phyloP scores from a whole-genome alignment of 305 asterid species.

The Fraxinus greggii region DNA sequence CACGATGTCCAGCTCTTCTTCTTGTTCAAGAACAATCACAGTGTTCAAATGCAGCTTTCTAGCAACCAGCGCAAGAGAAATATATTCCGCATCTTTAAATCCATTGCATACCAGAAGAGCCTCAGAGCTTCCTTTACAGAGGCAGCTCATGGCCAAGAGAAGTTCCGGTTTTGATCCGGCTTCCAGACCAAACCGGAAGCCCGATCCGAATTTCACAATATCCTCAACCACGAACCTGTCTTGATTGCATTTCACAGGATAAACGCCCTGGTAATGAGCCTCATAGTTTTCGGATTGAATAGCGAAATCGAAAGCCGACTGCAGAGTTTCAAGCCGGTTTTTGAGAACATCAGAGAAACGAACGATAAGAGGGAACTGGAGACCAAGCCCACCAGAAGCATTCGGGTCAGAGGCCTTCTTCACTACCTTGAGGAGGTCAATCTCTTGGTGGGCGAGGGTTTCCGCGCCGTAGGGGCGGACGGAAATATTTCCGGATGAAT shows the following conservation, averaged over 20 bases:
- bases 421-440: constrained; percentile 85
- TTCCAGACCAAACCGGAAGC: constrained; percentile 81
- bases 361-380: constrained; percentile 70
- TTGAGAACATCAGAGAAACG: constrained; percentile 84
- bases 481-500: constrained; percentile 69
- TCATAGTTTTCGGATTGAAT: constrained; percentile 59
- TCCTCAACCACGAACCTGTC: constrained; percentile 84
- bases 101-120: constrained; percentile 85
- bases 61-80: constrained; percentile 76
- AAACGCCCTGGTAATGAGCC: constrained; percentile 90
- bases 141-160: constrained; percentile 82
- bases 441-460: constrained; percentile 76
- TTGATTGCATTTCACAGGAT: constrained; percentile 94
- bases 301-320: constrained; percentile 64
- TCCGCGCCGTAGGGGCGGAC: constrained; percentile 65
- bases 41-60: constrained; percentile 73
- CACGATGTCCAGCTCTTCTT: constrained; percentile 76
- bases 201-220: constrained; percentile 75
- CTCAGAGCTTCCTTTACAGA: constrained; percentile 78
- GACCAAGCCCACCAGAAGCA: constrained; percentile 70
- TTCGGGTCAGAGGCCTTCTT: constrained; percentile 77
- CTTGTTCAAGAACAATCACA: constrained; percentile 92
- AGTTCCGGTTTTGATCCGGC: constrained; percentile 99
- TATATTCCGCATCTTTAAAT: constrained; percentile 86
- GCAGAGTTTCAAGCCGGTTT: constrained; percentile 75